phyloP scores from a whole-genome alignment of 345 rosid species.

The Salix koriyanagi region DNA sequence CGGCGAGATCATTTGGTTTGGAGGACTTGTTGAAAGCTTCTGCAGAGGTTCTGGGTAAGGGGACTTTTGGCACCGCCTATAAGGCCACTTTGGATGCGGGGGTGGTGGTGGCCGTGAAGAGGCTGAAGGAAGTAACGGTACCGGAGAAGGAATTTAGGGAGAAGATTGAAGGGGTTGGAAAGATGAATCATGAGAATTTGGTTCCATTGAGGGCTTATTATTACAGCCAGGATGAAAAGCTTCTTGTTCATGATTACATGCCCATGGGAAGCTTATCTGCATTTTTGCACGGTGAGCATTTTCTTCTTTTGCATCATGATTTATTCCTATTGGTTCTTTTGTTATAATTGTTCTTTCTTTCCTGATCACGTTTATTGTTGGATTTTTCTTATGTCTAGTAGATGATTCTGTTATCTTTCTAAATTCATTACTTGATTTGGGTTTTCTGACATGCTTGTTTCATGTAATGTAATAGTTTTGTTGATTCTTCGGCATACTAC shows the following conservation, averaged over 20 bases:
- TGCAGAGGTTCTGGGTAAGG: conserved; percentile 49
- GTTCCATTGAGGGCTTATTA: conserved; percentile 40
- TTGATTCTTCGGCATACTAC: background rate
- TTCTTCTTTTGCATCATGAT: background rate
- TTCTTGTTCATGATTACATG: conserved; percentile 45
- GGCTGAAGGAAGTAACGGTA: conserved; percentile 38
- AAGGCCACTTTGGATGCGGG: conserved; percentile 41
- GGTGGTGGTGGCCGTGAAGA: conserved; percentile 40
- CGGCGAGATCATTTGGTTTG: conserved; percentile 26
- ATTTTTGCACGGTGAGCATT: conserved; percentile 38
- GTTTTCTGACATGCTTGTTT: background rate
- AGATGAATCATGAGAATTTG: conserved; percentile 39
- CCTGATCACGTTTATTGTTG: background rate
- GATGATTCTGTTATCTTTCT: background rate
- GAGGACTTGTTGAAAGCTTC: conserved; percentile 48
- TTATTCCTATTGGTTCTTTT: background rate
- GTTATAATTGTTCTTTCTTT: background rate
- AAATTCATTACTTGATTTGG: background rate
- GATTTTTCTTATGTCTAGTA: background rate
- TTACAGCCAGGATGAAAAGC: conserved; percentile 41
- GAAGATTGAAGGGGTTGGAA: conserved; percentile 39
- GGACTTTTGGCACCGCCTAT: conserved; percentile 50
- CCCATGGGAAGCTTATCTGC: conserved; percentile 48
- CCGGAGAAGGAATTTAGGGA: conserved; percentile 37
- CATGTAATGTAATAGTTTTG: background rate